Conservation (phyloP, 202 grass and related monocot genomes). For the Eragrostis tef region DNA sequence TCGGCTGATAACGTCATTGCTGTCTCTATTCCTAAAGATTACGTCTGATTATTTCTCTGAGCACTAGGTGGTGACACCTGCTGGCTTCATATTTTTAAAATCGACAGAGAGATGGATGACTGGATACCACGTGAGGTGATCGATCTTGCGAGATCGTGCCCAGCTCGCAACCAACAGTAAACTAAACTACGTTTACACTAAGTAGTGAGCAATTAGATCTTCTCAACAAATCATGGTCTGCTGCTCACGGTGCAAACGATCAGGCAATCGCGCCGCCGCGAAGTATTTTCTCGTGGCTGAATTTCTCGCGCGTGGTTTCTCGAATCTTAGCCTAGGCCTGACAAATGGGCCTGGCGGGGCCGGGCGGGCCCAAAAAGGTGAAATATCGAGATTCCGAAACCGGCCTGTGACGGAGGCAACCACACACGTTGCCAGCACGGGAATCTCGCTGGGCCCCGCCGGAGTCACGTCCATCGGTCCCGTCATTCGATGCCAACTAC, state of each 20-base stretch:
- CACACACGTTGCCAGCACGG: neutral
- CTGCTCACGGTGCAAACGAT: neutral
- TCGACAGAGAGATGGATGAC: neutral
- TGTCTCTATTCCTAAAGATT: neutral
- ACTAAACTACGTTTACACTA: neutral
- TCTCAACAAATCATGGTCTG: neutral
- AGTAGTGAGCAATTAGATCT: neutral
- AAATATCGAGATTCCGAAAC: slow-evolving; percentile 34
- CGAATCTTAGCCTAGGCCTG: neutral
- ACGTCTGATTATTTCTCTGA: neutral
- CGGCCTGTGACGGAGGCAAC: slow-evolving; percentile 1
- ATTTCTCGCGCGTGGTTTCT: neutral
- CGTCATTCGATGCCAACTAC: neutral
- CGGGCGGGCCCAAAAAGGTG: neutral
- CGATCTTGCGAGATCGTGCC: neutral
- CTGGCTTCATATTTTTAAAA: neutral
- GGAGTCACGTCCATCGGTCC: neutral
- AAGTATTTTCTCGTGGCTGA: neutral
- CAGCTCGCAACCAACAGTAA: neutral
- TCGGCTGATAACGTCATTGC: neutral
- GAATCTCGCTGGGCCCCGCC: slow-evolving; percentile 9
- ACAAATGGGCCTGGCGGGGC: neutral
- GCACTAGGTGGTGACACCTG: neutral
- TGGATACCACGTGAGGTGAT: neutral
- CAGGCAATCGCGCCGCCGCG: neutral